These are phyloP conservation scores for Earliella scabrosa DNA, from an alignment of 1,284 basidiomycete species.

Conservation along the genomic window DNA sequence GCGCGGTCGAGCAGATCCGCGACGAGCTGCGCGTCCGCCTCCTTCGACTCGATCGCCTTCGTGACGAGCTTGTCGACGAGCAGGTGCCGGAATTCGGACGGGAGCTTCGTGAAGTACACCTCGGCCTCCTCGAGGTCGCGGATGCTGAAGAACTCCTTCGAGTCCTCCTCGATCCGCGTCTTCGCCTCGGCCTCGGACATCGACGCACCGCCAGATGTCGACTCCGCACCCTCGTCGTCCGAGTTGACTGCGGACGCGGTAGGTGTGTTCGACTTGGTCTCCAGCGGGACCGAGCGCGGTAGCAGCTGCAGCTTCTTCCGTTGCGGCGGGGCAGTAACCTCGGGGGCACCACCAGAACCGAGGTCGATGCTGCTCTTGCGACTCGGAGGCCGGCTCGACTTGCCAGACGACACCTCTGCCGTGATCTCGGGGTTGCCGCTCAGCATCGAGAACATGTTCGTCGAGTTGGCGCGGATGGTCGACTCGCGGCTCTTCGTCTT, in stretches of 20 bases:
- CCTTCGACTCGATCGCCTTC: constrained; percentile 81
- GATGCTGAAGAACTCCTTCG: constrained; percentile 77
- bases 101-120: constrained; percentile 78
- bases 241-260: constrained; percentile 55
- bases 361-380: constrained; percentile 57
- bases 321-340: constrained; percentile 45
- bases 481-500: constrained; percentile 64
- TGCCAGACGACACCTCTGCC: constrained; percentile 55
- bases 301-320: constrained; percentile 77
- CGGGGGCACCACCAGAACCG: constrained; percentile 37
- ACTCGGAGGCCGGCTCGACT: constrained; percentile 51
- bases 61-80: constrained; percentile 79
- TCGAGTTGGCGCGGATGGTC: constrained; percentile 79
- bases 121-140: constrained; percentile 88
- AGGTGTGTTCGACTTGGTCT: constrained; percentile 46
- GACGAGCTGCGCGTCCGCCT: constrained; percentile 82
- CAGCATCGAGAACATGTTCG: constrained; percentile 89
- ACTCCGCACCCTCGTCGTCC: constrained; percentile 55
- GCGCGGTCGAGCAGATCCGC: constrained; percentile 67
- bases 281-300: constrained; percentile 60
- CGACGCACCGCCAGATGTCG: constrained; percentile 34
- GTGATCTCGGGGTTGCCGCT: constrained; percentile 60
- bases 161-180: constrained; percentile 82
- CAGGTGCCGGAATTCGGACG: constrained; percentile 60
- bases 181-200: constrained; percentile 77